Base-by-base conservation (phyloP, 2,329 filamentous ascomycete species). In the Trichoderma polysporum region DNA sequence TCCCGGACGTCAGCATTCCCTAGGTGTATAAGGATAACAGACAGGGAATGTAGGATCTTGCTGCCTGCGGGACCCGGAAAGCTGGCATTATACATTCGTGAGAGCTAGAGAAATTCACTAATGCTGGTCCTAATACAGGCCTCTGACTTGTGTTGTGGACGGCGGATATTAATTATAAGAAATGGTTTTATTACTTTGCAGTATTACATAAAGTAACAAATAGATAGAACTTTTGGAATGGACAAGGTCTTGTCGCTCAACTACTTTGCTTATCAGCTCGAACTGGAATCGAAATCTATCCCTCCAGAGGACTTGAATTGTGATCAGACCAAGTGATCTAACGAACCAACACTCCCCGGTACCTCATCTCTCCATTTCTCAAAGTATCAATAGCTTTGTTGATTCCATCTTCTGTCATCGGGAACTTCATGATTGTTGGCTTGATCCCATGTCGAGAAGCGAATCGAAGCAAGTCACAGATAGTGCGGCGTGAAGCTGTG, bases 261-360 rank as follows among this genome's bases (percentile, higher is more conserved):
- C n/a, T n/a, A n/a, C n/a, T n/a, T n/a, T n/a, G n/a, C n/a, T n/a
- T n/a, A n/a, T n/a, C n/a, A n/a, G n/a, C n/a, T n/a, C n/a, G n/a
- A n/a, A n/a, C n/a, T n/a, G n/a, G n/a, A n/a, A n/a, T n/a, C n/a
- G n/a, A n/a, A n/a, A n/a, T n/a, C n/a, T n/a, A n/a, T n/a, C n/a
- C n/a, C n/a, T n/a, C n/a, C n/a, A n/a, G n/a, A n/a, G 17, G 17
- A 17, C 17, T 8, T 41, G 17, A 4, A n/a, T 41, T 41, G n/a
- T n/a, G 37, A 41, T 41, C 37, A n/a, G 15, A 6, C 37, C 8
- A 41, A 5, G 17, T n/a, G 1, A 17, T 57, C 25, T 57, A 41
- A 10, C 54, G 54, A 41, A 58, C 54, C 37, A 58, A 5, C 54
- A 58, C 54, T 58, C 54, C 54, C 10, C 54, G 54, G 54, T 58